Percentiles rank a stretch among this genome's conserved stretches.
phyloP scores from a whole-genome alignment of 441 rosid species.

The Pelargonium myrrhifolium region DNA sequence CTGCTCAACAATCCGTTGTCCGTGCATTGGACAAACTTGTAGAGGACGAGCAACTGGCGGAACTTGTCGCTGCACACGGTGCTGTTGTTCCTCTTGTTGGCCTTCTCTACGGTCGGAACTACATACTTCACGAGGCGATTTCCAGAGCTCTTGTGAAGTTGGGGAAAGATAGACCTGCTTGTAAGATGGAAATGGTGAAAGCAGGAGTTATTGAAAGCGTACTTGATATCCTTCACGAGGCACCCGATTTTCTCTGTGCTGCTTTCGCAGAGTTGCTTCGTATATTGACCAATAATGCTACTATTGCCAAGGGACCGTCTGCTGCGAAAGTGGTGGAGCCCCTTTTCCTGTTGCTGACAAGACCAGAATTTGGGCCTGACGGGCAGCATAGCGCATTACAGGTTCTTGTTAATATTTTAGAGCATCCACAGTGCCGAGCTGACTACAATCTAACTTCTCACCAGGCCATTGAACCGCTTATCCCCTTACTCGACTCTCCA shows the following conservation, averaged over 20 bases:
- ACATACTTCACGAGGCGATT: slow-evolving; percentile 91
- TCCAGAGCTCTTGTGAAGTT: slow-evolving; percentile 94
- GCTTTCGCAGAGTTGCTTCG: slow-evolving; percentile 92
- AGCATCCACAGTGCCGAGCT: slow-evolving; percentile 96
- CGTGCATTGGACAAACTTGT: slow-evolving; percentile 90
- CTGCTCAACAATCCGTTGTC: slow-evolving; percentile 95
- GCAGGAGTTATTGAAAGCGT: slow-evolving; percentile 92
- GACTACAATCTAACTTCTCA: slow-evolving; percentile 69
- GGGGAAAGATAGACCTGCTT: slow-evolving; percentile 98
- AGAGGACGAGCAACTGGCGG: slow-evolving; percentile 98
- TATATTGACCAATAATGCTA: slow-evolving; percentile 93
- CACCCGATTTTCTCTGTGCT: slow-evolving; percentile 93
- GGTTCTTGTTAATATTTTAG: slow-evolving; percentile 91
- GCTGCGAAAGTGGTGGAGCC: slow-evolving; percentile 98
- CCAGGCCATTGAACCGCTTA: slow-evolving; percentile 90
- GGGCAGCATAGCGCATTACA: slow-evolving; percentile 96
- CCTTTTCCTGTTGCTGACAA: slow-evolving; percentile 62
- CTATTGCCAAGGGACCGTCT: slow-evolving; percentile 88
- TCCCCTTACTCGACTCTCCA: slow-evolving; percentile 87
- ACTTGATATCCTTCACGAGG: slow-evolving; percentile 89
- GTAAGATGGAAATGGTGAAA: slow-evolving; percentile 98
- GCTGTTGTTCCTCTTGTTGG: slow-evolving; percentile 99
- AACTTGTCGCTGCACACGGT: slow-evolving; percentile 97
- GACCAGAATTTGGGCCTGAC: slow-evolving; percentile 85
- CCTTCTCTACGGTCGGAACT: slow-evolving; percentile 85